A percentile compares a stretch with the other conserved stretches of the same genome.
Conservation (phyloP, 2,329 filamentous ascomycete genomes). For the Chaetomium strumarium region DNA sequence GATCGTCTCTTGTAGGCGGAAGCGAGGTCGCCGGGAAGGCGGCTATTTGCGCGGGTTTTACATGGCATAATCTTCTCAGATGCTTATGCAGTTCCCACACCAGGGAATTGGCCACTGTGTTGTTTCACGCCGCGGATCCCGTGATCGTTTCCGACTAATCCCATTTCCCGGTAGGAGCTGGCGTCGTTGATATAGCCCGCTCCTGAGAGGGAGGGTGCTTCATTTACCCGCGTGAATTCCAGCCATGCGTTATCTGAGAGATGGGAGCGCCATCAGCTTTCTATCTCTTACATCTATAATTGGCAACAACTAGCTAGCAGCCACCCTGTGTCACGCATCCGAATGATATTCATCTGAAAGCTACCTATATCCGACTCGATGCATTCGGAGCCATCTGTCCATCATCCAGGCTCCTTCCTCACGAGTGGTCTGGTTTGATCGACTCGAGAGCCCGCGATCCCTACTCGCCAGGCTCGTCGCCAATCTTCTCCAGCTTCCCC, state of each 20-base stretch:
- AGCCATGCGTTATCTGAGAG: slow-evolving; percentile 47
- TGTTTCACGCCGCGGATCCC: slow-evolving; percentile 17
- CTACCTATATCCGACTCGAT: slow-evolving; percentile 10
- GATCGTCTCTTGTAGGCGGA: slow-evolving; percentile 1
- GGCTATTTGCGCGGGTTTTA: slow-evolving; percentile 19
- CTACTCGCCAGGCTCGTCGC: slow-evolving; percentile 51
- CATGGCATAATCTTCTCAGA: slow-evolving; percentile 9
- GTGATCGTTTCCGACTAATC: slow-evolving; percentile 16
- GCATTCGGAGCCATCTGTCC: slow-evolving; percentile 1
- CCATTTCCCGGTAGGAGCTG: slow-evolving; percentile 18
- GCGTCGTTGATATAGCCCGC: not conserved
- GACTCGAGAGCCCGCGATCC: not conserved
- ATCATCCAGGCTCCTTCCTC: not conserved
- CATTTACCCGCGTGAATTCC: slow-evolving; percentile 19
- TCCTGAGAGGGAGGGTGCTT: slow-evolving; percentile 7
- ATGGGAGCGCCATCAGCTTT: not conserved
- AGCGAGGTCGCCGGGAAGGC: slow-evolving; percentile 3
- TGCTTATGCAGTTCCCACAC: slow-evolving; percentile 10
- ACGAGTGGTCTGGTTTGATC: not conserved
- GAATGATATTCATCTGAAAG: slow-evolving; percentile 5
- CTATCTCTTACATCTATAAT: slow-evolving; percentile 13
- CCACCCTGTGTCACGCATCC: slow-evolving; percentile 4
- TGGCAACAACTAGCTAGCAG: slow-evolving; percentile 13
- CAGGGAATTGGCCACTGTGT: slow-evolving; percentile 10
- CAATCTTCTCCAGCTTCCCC: slow-evolving; percentile 94